A percentile compares a stretch with the other conserved stretches of the same genome.
These are phyloP conservation scores for Scheffersomyces stipitis DNA, from an alignment of 805 yeast genomes.

Conservation along the genomic window DNA sequence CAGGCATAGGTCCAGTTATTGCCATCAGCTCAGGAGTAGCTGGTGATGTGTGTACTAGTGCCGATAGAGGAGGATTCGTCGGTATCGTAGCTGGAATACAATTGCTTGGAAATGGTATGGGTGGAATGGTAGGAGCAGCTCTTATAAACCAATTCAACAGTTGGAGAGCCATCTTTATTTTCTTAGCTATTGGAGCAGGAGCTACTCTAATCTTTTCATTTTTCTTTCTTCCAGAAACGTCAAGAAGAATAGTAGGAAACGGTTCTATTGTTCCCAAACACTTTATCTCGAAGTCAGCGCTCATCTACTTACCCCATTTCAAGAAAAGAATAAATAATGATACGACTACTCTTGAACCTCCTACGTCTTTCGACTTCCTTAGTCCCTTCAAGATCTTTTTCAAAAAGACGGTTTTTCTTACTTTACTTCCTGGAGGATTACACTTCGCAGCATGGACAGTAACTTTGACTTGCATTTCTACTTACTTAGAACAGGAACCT, in stretches of 20 bases:
- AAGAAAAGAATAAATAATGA: slow-evolving; percentile 9
- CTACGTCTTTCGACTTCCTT: slow-evolving; percentile 5
- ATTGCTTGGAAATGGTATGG: slow-evolving; percentile 72
- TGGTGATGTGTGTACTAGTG: slow-evolving; percentile 70
- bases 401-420: slow-evolving; percentile 44
- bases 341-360: slow-evolving; percentile 5
- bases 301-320: slow-evolving; percentile 25
- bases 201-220: slow-evolving; percentile 26
- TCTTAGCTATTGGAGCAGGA: slow-evolving; percentile 66
- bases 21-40: slow-evolving; percentile 70
- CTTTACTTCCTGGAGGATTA: slow-evolving; percentile 58
- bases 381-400: slow-evolving; percentile 43
- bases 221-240: slow-evolving; percentile 67
- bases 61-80: slow-evolving; percentile 68
- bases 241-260: slow-evolving; percentile 71
- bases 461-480: slow-evolving; percentile 63
- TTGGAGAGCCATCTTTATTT: slow-evolving; percentile 84
- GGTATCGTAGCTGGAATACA: slow-evolving; percentile 67
- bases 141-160: slow-evolving; percentile 22
- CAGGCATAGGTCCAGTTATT: slow-evolving; percentile 74
- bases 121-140: slow-evolving; percentile 69
- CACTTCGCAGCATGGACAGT: slow-evolving; percentile 71
- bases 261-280: slow-evolving; percentile 59
- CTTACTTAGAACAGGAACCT: slow-evolving; percentile 43
- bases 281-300: slow-evolving; percentile 43